Evolutionary conservation across 208 protist species (phyloP), one percentile per base, ranked within the genome.

Genomic region (Trypanosoma grayi): DNA sequence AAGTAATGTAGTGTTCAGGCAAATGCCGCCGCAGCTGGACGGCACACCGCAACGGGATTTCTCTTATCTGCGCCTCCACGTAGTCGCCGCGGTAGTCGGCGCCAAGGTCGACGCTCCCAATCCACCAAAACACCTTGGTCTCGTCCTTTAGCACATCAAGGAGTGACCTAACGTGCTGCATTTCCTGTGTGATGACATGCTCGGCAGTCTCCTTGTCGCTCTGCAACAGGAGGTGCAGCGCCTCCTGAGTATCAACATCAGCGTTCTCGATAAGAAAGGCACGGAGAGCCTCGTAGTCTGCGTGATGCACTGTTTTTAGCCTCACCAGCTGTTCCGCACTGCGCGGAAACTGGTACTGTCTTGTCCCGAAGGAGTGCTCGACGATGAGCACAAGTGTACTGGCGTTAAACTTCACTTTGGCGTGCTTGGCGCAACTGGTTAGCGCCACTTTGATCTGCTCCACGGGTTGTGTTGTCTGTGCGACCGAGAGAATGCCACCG

Each of bases 341-440:
- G 16, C 47, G 31, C 18, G 66, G 57, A 58, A 71, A 71, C 18
- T 71, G 56, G 41, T 71, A 71, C 1, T 54, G 53, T n/a, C 66
- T 34, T 25, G 7, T 9, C 4, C 56, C 66, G 66, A 71, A 71
- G 6, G 48, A 71, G 39, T 71, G 66, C 31, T 45, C 45, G 0
- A 71, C 20, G 14, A 34, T 65, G 5, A 71, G 56, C 16, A 58
- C 1, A 2, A 60, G 47, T 16, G 41, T 64, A 16, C 14, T 46
- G 22, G 47, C 27, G 33, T 61, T 43, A 18, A 71, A 43, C 13
- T 20, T 34, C 22, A 65, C 57, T 25, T 31, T 2, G 6, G 56
- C 18, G 30, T 57, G 41, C 25, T 51, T 53, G 2, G 66, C 48
- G 20, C 63, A 69, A 18, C 39, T 52, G 43, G 36, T 34, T 2